Conservation (phyloP, 495 filamentous ascomycete species). For the Clohesyomyces aquaticus region DNA sequence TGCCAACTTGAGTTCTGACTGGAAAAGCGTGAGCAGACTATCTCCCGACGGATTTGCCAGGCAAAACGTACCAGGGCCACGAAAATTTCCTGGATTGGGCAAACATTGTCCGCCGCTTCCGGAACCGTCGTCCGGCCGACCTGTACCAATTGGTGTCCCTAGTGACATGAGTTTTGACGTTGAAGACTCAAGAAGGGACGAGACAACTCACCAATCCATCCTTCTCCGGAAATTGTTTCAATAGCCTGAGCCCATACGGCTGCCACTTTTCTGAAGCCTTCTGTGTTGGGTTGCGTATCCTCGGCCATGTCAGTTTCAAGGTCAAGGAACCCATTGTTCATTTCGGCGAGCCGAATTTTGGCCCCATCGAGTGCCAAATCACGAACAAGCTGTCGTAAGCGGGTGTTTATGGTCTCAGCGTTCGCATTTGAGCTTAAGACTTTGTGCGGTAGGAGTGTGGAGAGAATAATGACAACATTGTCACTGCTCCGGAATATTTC, state of each 20-base stretch:
- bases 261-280: neutral
- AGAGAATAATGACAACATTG: neutral
- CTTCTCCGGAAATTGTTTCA: neutral
- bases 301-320: neutral
- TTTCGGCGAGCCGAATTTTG: neutral
- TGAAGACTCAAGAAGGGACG: too few relatives aligned
- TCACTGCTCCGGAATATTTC: too few relatives aligned
- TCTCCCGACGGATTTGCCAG: too few relatives aligned
- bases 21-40: too few relatives aligned
- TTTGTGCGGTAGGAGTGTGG: neutral
- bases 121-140: neutral
- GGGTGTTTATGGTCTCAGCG: neutral
- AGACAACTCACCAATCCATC: neutral
- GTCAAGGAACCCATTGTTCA: constrained; percentile 2
- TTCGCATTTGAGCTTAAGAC: neutral
- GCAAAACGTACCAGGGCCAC: too few relatives aligned
- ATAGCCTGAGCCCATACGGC: neutral
- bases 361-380: neutral
- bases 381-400: neutral
- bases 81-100: neutral
- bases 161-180: too few relatives aligned
- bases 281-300: neutral
- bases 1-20: neutral
- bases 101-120: neutral
- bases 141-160: neutral